These are phyloP conservation scores for Xylariaceae sp. DNA, from an alignment of 2,329 filamentous ascomycete genomes.

Conservation along the genomic window DNA sequence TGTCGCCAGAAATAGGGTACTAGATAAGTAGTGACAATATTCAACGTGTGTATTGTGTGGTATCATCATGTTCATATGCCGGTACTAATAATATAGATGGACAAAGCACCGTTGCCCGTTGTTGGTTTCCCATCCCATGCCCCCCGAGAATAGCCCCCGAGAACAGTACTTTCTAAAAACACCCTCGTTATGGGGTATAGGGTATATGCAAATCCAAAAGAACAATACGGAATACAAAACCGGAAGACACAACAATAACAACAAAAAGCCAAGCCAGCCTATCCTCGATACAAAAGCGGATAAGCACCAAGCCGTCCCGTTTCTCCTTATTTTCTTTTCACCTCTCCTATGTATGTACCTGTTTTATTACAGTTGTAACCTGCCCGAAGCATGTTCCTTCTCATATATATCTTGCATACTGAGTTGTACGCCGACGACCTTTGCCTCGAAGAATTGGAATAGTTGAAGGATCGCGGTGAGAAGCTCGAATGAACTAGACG, in stretches of 20 bases:
- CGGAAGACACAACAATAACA: not conserved
- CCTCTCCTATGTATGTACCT: not conserved
- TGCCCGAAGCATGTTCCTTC: constrained; percentile 23
- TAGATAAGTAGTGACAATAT: not conserved
- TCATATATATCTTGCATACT: constrained; percentile 30
- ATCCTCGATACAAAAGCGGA: not conserved
- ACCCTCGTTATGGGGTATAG: too few species aligned
- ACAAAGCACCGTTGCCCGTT: not conserved
- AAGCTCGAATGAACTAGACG: constrained; percentile 23
- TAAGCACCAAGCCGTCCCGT: not conserved
- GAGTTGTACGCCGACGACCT: constrained; percentile 27
- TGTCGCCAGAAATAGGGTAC: too few species aligned
- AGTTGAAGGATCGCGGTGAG: constrained; percentile 27
- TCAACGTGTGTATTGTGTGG: not conserved
- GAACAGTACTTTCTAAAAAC: not conserved
- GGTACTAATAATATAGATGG: not conserved
- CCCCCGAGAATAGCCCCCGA: not conserved
- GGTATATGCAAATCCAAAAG: not conserved
- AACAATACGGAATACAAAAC: not conserved
- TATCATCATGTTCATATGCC: not conserved
- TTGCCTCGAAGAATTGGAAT: constrained; percentile 30
- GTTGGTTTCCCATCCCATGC: not conserved
- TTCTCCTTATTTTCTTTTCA: not conserved
- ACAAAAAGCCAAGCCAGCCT: not conserved
- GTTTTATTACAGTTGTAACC: constrained; percentile 24